These are phyloP conservation scores for Tetrapisispora pingtungensis DNA, from an alignment of 805 yeast species.

Conservation along the genomic window DNA sequence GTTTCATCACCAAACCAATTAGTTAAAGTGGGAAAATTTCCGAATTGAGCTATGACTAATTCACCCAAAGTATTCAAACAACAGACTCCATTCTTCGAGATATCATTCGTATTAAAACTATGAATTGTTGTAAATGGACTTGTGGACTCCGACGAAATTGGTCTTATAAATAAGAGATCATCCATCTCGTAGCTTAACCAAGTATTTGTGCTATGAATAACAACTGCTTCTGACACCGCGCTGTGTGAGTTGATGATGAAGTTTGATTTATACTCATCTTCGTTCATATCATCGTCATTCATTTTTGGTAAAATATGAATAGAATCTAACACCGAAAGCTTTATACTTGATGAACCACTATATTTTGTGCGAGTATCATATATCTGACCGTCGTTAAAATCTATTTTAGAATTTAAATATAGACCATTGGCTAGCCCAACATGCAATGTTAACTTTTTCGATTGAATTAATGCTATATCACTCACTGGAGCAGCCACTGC, in stretches of 20 bases:
- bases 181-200: constrained; percentile 27
- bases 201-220: constrained; percentile 27
- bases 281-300: constrained; percentile 13
- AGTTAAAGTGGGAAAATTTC: constrained; percentile 11
- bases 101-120: constrained; percentile 9
- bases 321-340: constrained; percentile 28
- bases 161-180: constrained; percentile 19
- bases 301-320: constrained; percentile 23
- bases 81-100: constrained; percentile 23
- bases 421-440: constrained; percentile 82
- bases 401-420: constrained; percentile 53
- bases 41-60: constrained; percentile 22
- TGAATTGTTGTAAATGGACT: constrained; percentile 9
- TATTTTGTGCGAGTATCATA: constrained; percentile 59
- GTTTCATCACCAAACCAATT: constrained; percentile 17
- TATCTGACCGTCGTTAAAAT: constrained; percentile 48
- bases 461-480: constrained; percentile 22
- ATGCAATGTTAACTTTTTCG: constrained; percentile 38
- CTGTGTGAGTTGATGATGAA: too few species aligned
- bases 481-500: constrained; percentile 48
- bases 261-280: too few species aligned
- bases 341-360: constrained; percentile 59
- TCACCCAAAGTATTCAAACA: constrained; percentile 18
- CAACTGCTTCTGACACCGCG: constrained; percentile 23
- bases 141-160: constrained; percentile 17